These are phyloP conservation scores for Paraleonurus japonicus DNA, from an alignment of 257 asterid genomes.

Conservation along the genomic window DNA sequence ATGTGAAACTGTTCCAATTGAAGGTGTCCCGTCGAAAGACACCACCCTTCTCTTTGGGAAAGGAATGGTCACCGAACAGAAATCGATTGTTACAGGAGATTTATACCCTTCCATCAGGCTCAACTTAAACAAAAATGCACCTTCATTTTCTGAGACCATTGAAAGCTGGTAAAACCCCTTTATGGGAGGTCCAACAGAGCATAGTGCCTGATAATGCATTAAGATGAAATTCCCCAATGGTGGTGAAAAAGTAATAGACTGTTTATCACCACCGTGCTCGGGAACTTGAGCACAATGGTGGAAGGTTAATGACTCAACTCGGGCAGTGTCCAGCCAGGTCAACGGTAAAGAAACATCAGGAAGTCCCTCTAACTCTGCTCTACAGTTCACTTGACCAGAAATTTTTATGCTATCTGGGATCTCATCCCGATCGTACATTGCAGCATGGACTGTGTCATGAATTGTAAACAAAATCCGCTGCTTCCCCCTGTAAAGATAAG, in stretches of 20 bases:
- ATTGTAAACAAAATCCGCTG: slow-evolving; percentile 87
- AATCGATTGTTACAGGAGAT: slow-evolving; percentile 73
- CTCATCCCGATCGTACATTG: slow-evolving; percentile 94
- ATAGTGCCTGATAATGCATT: slow-evolving; percentile 77
- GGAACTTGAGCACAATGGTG: slow-evolving; percentile 99
- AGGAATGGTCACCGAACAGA: slow-evolving; percentile 87
- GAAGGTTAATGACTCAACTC: slow-evolving; percentile 74
- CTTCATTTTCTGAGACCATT: slow-evolving; percentile 98
- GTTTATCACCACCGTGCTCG: slow-evolving; percentile 87
- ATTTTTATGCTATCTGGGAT: slow-evolving; percentile 78
- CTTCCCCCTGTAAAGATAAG: slow-evolving; percentile 88
- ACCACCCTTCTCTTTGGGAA: slow-evolving; percentile 85
- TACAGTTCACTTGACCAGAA: slow-evolving; percentile 94
- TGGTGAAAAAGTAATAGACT: slow-evolving; percentile 85
- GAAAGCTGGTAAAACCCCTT: slow-evolving; percentile 98
- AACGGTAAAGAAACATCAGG: slow-evolving; percentile 91
- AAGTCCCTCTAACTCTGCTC: slow-evolving; percentile 94
- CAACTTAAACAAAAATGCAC: slow-evolving; percentile 89
- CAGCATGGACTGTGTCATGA: slow-evolving; percentile 88
- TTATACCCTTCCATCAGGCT: slow-evolving; percentile 90
- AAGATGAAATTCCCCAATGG: slow-evolving; percentile 82
- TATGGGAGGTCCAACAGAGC: slow-evolving; percentile 78
- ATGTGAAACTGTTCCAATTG: slow-evolving; percentile 74
- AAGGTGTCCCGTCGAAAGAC: slow-evolving; percentile 91
- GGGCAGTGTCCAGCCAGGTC: slow-evolving; percentile 67